A percentile compares a stretch with the other conserved stretches of the same genome.
Conservation (phyloP, 2,329 filamentous ascomycete genomes). For the Mycogone perniciosa region DNA sequence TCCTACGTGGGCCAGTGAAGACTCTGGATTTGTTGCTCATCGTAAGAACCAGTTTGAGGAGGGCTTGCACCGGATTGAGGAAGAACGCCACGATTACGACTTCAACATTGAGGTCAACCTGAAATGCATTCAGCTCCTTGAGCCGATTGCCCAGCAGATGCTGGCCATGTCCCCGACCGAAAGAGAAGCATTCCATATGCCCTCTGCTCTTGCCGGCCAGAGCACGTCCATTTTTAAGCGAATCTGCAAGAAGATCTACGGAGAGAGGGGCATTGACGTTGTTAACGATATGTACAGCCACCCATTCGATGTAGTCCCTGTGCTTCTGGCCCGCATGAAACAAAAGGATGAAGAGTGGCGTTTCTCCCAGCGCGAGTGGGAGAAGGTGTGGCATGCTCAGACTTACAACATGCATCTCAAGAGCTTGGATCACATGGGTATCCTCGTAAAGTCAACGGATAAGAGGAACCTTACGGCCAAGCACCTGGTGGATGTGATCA, state of each 20-base stretch:
- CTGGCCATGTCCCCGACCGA: constrained; percentile 70
- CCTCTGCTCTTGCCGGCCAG: constrained; percentile 78
- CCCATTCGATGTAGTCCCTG: constrained; percentile 80
- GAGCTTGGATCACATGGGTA: constrained; percentile 93
- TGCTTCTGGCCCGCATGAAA: constrained; percentile 83
- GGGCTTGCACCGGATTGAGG: constrained; percentile 89
- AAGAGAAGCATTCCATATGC: constrained; percentile 69
- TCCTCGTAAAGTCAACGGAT: constrained; percentile 79
- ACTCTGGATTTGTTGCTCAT: constrained; percentile 95
- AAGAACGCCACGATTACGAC: constrained; percentile 97
- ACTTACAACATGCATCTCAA: constrained; percentile 93
- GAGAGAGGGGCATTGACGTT: constrained; percentile 77
- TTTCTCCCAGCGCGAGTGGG: constrained; percentile 94
- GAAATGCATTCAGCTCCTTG: constrained; percentile 91
- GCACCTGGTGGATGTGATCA: constrained; percentile 82
- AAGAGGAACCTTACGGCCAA: constrained; percentile 90
- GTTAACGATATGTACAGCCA: constrained; percentile 79
- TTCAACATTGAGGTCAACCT: constrained; percentile 95
- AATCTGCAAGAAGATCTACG: constrained; percentile 96
- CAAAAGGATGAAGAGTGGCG: constrained; percentile 98
- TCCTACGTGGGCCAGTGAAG: constrained; percentile 97
- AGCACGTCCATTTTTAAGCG: constrained; percentile 96
- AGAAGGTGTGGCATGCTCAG: constrained; percentile 96
- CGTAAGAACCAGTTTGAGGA: constrained; percentile 96
- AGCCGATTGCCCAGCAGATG: constrained; percentile 89